These are phyloP conservation scores for Cladosporium austrohemisphaericum DNA, from an alignment of 2,329 filamentous ascomycete genomes.

Conservation along the genomic window DNA sequence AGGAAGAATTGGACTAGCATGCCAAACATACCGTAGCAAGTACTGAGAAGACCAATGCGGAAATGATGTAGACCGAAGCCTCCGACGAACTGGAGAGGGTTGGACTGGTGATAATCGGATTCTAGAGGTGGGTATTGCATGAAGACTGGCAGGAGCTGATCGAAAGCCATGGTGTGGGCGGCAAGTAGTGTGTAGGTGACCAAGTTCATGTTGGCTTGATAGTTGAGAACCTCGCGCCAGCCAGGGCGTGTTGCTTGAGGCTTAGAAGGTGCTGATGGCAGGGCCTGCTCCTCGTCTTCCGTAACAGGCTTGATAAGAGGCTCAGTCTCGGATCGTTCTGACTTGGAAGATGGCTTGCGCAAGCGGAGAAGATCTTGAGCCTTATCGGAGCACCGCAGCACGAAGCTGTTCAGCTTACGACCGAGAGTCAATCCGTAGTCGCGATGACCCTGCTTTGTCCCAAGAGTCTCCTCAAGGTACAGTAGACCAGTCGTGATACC, in stretches of 20 bases:
- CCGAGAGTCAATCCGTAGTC: constrained; percentile 78
- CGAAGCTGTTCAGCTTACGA: constrained; percentile 50
- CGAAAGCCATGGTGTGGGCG: constrained; percentile 77
- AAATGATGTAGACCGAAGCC: constrained; percentile 72
- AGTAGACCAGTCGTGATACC: constrained; percentile 70
- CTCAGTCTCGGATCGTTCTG: constrained; percentile 2
- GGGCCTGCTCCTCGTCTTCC: constrained; percentile 22
- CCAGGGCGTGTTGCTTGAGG: constrained; percentile 31
- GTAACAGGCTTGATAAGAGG: constrained; percentile 25
- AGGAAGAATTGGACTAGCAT: constrained; percentile 81
- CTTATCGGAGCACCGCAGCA: background rate
- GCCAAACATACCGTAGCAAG: constrained; percentile 72
- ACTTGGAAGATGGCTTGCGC: background rate
- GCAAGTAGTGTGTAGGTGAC: constrained; percentile 75
- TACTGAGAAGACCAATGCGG: constrained; percentile 81
- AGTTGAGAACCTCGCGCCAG: constrained; percentile 65
- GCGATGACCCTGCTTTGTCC: constrained; percentile 60
- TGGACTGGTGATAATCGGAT: constrained; percentile 51
- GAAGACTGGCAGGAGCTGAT: constrained; percentile 85
- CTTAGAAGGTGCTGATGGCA: constrained; percentile 19
- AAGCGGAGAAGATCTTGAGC: constrained; percentile 8
- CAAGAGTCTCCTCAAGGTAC: constrained; percentile 84
- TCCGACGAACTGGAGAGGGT: constrained; percentile 75
- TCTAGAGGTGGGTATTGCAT: constrained; percentile 67
- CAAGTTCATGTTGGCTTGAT: constrained; percentile 71